A percentile compares a stretch with the other conserved stretches of the same genome.
Conservation (phyloP, 1,139 yeast genomes). For the Arxiozyma slooffiae region DNA sequence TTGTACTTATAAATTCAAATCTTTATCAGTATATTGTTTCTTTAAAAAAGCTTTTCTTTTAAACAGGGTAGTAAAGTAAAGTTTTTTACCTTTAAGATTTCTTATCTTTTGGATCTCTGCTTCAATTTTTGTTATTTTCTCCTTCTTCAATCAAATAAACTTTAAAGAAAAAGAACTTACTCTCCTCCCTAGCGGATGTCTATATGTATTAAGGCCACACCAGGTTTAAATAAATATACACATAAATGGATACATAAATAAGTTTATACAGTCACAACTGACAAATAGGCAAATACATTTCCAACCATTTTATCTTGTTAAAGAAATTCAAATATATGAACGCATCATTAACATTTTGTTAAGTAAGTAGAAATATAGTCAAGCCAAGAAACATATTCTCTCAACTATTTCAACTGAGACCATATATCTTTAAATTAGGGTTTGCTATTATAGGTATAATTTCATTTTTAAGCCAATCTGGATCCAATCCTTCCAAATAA, state of each 20-base stretch:
- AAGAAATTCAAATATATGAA: not conserved
- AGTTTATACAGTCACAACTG: not conserved
- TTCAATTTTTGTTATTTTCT: no score
- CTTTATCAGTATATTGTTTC: no score
- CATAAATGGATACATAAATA: no score
- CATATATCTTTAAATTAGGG: not conserved
- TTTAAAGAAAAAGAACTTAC: no score
- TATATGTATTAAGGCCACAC: no score
- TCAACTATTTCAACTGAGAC: not conserved
- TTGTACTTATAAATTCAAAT: no score
- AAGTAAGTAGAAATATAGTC: not conserved
- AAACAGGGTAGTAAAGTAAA: not conserved
- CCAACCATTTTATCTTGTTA: not conserved
- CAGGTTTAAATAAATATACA: not conserved
- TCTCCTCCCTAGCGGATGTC: no score
- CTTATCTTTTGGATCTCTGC: not conserved
- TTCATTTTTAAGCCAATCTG: conserved; percentile 1
- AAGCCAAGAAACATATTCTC: not conserved
- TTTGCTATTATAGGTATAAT: not conserved
- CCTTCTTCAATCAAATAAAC: no score
- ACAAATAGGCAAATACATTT: not conserved
- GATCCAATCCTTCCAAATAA: conserved; percentile 2
- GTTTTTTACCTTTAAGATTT: not conserved
- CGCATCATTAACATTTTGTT: not conserved
- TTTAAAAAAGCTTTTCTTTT: not conserved